These are phyloP conservation scores for Homolaphlyctis polyrhiza DNA, from an alignment of 371 early-diverging fungal species.

Conservation along the genomic window DNA sequence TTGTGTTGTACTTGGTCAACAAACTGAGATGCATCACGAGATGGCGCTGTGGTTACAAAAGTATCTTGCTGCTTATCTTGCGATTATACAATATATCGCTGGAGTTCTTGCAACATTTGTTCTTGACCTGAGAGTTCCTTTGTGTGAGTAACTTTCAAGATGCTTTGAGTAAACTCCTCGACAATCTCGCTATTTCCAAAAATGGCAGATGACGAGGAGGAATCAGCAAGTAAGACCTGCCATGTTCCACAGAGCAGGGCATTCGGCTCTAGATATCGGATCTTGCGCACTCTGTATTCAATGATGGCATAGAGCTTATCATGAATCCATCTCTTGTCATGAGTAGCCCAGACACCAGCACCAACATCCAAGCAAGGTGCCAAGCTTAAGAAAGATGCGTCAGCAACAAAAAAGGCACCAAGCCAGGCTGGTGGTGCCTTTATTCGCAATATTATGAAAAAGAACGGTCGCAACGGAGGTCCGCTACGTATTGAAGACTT, in stretches of 20 bases:
- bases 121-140: too few species aligned
- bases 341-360: neutral
- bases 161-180: too few species aligned
- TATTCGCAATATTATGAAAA: conserved; percentile 1
- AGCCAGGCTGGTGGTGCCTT: conserved; percentile 4
- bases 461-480: conserved; percentile 2
- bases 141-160: too few species aligned
- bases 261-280: neutral
- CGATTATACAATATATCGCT: too few species aligned
- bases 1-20: too few species aligned
- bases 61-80: too few species aligned
- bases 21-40: too few species aligned
- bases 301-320: neutral
- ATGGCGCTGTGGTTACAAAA: too few species aligned
- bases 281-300: neutral
- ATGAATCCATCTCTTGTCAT: neutral
- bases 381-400: neutral
- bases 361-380: neutral
- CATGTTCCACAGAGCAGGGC: neutral
- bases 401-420: neutral
- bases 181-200: too few species aligned
- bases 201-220: too few species aligned
- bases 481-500: conserved; percentile 34
- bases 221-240: too few species aligned
- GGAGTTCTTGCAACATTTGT: too few species aligned